These are phyloP conservation scores for Microthyrium microscopicum DNA, from an alignment of 2,329 filamentous ascomycete genomes.

Conservation along the genomic window DNA sequence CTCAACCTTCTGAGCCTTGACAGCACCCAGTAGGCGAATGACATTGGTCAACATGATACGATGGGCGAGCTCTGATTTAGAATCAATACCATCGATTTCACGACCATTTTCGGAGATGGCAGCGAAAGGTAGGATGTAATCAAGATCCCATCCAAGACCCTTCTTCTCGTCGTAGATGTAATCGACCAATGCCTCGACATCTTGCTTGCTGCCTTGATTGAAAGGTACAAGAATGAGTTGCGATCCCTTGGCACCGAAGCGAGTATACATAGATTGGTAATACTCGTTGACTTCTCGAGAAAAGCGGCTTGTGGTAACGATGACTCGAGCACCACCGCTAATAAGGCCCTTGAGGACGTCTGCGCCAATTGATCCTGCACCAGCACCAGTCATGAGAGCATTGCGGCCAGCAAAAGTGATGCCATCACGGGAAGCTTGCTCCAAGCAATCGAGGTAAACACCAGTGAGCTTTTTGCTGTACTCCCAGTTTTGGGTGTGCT, in stretches of 20 bases:
- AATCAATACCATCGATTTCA: constrained; percentile 92
- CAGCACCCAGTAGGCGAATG: constrained; percentile 70
- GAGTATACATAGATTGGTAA: constrained; percentile 96
- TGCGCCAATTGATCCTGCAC: constrained; percentile 92
- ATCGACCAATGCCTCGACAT: constrained; percentile 81
- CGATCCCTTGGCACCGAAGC: constrained; percentile 82
- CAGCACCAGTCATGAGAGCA: constrained; percentile 93
- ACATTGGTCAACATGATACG: constrained; percentile 99
- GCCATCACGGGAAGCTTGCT: constrained; percentile 72
- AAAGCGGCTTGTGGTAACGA: constrained; percentile 93
- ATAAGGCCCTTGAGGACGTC: constrained; percentile 92
- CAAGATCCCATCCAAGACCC: constrained; percentile 94
- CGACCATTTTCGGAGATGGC: constrained; percentile 96
- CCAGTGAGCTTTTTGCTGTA: constrained; percentile 98
- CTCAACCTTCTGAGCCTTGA: constrained; percentile 80
- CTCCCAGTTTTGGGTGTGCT: constrained; percentile 87
- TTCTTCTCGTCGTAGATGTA: constrained; percentile 97
- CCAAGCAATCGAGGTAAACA: constrained; percentile 78
- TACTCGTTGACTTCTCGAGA: constrained; percentile 97
- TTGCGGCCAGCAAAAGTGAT: constrained; percentile 91
- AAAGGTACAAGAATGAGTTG: constrained; percentile 97
- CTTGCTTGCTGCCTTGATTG: constrained; percentile 97
- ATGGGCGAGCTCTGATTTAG: constrained; percentile 92
- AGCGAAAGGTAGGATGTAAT: constrained; percentile 90
- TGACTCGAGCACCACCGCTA: constrained; percentile 88